Base-by-base conservation (phyloP, 75 land plant species). In the Pseudotsuga menziesii region DNA sequence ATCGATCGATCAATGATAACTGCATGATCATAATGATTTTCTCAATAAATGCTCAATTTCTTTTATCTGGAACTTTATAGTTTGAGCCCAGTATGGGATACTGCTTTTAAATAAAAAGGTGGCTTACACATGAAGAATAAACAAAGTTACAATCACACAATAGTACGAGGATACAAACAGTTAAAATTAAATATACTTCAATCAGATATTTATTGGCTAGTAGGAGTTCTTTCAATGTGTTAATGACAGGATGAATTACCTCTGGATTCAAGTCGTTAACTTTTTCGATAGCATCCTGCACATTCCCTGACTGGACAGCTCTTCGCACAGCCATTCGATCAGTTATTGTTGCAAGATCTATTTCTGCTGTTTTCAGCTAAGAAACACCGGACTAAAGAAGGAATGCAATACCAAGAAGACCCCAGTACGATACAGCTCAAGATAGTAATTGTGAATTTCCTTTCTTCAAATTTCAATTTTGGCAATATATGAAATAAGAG, bases 241-340 rank as follows among this genome's bases (percentile, higher is more conserved):
- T 39, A n/a, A 69, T 69, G 23, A 41, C 54, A 48, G 9, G 41
- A 69, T 69, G 41, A 41, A 69, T 54, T 25, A 94, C 98, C 98
- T 91, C 94, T 62, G 99, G 99, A 82, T 96, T 96, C 87, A 96
- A 78, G 77, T 96, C 99, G 77, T 96, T 96, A 48, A 96, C 97
- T 84, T 90, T 96, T 81, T 96, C 97, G 74, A 96, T 96, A 5
- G 99, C 99, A 82, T 96, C 99, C 85, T 94, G 88, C 78, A 96
- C 91, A 81, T 96, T 90, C 19, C 99, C 99, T 75, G 85, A 87
- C 74, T 94, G 97, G 36, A 96, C 94, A 19, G 99, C 99, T 85
- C 89, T 93, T 57, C 96, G 86, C 8, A 94, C 99, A 13, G 94
- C 94, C 99, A 94, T 96, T 15, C 99, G 86, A 80, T 96, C 97